These are phyloP conservation scores for Saccharomycodes ludwigii DNA, from an alignment of 805 yeast genomes.

Conservation along the genomic window DNA sequence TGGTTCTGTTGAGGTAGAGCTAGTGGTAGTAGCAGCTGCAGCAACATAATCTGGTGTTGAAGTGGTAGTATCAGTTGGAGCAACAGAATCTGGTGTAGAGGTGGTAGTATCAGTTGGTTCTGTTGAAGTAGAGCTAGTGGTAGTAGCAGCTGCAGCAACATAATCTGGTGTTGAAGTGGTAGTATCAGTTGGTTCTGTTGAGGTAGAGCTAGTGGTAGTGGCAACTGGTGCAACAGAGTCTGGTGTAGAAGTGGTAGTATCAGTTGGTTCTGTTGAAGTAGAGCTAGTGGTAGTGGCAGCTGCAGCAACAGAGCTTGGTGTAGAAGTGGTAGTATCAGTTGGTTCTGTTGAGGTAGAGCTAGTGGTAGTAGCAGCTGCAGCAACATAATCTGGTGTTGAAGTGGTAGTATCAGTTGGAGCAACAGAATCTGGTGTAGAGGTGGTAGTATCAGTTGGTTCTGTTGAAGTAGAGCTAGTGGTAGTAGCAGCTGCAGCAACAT, in stretches of 20 bases:
- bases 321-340: background rate
- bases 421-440: constrained; percentile 13
- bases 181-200: no score
- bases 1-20: constrained; percentile 17
- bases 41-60: no score
- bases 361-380: constrained; percentile 13
- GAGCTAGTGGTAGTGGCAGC: constrained; percentile 9
- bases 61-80: no score
- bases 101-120: constrained; percentile 13
- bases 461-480: constrained; percentile 12
- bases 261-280: constrained; percentile 11
- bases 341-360: background rate
- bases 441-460: constrained; percentile 4
- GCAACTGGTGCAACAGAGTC: constrained; percentile 12
- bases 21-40: constrained; percentile 23
- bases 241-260: constrained; percentile 15
- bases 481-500: constrained; percentile 18
- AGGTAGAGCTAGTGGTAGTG: constrained; percentile 25
- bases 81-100: constrained; percentile 12
- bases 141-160: background rate
- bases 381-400: constrained; percentile 11
- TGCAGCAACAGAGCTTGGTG: background rate
- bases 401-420: constrained; percentile 14
- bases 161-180: background rate
- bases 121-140: constrained; percentile 13